These are phyloP conservation scores for Lipomyces orientalis DNA, from an alignment of 805 yeast species.

Conservation along the genomic window DNA sequence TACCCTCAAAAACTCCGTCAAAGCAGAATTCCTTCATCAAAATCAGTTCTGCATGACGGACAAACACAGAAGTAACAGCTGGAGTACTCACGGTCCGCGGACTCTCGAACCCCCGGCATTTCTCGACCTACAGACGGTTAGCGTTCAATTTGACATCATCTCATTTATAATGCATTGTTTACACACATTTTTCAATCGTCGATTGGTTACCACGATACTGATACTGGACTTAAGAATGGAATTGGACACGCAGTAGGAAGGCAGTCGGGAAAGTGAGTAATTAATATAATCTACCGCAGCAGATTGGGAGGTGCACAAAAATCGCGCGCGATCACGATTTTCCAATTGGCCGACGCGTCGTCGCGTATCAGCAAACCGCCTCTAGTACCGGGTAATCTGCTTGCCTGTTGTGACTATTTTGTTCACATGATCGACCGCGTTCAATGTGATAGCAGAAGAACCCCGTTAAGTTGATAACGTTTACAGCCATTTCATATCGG, in stretches of 20 bases:
- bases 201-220: neutral
- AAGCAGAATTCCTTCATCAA: conserved; percentile 32
- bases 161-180: neutral
- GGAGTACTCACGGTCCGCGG: conserved; percentile 32
- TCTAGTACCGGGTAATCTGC: too few species aligned
- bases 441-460: too few species aligned
- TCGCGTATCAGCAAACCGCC: neutral
- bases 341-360: neutral
- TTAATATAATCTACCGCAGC: neutral
- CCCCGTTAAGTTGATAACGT: too few species aligned
- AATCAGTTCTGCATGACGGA: neutral
- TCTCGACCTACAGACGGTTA: conserved; percentile 12
- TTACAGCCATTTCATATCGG: too few species aligned
- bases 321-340: neutral
- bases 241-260: neutral
- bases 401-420: too few species aligned
- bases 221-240: neutral
- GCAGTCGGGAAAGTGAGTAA: neutral
- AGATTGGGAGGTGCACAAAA: neutral
- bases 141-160: neutral
- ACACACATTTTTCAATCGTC: neutral
- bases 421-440: too few species aligned
- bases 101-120: conserved; percentile 20
- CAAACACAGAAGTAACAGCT: neutral
- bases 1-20: conserved; percentile 38